These are phyloP conservation scores for Marchantia polymorpha DNA, from an alignment of 225 moss, liverwort and hornwort species.

Conservation along the genomic window DNA sequence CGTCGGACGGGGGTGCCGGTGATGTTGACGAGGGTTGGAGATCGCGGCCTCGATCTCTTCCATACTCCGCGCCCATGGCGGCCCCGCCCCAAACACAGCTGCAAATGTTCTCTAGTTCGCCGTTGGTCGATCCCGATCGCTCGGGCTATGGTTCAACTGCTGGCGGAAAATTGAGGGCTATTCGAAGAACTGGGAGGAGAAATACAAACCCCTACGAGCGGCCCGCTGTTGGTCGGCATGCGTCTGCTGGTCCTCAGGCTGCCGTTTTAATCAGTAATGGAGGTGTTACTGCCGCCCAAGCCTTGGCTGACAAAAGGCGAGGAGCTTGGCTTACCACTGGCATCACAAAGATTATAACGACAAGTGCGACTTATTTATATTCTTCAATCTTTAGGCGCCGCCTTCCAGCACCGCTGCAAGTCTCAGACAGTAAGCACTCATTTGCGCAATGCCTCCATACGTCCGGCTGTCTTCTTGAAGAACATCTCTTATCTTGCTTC, in stretches of 20 bases:
- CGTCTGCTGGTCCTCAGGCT: constrained; percentile 81
- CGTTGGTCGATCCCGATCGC: constrained; percentile 29
- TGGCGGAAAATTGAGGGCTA: constrained; percentile 28
- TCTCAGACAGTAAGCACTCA: constrained; percentile 52
- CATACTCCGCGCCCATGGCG: constrained; percentile 21
- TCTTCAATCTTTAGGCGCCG: constrained; percentile 82
- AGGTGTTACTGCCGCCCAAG: constrained; percentile 29
- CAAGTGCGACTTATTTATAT: constrained; percentile 70
- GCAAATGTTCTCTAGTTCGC: constrained; percentile 14
- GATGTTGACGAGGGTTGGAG: constrained; percentile 36
- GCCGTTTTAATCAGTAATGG: constrained; percentile 44
- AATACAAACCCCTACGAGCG: constrained; percentile 71
- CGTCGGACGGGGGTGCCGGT: constrained; percentile 36
- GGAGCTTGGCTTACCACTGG: constrained; percentile 72
- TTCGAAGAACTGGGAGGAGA: constrained; percentile 22
- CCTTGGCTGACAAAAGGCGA: constrained; percentile 40
- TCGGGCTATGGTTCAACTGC: constrained; percentile 25
- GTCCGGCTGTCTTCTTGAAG: background rate
- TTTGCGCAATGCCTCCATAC: constrained; percentile 13
- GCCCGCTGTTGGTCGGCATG: constrained; percentile 73
- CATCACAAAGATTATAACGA: constrained; percentile 76
- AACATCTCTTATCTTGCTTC: background rate
- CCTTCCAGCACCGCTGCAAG: constrained; percentile 44
- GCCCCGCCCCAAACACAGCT: constrained; percentile 31
- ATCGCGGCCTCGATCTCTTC: constrained; percentile 14